Conservation (phyloP, 148 eudicot genomes). For the Diospyros kaki region DNA sequence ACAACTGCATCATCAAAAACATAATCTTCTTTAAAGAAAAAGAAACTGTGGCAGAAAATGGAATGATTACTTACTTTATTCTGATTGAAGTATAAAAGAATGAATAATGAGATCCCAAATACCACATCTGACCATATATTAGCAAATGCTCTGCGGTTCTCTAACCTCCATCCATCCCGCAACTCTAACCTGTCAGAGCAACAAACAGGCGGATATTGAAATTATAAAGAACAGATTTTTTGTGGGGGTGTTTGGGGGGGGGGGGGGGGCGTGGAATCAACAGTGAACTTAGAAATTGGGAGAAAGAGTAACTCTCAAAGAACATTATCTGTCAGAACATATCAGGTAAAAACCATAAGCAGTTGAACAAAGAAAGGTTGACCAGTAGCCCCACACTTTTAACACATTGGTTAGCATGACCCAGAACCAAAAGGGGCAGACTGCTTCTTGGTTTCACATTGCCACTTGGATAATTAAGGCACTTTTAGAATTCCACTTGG, state of each 20-base stretch:
- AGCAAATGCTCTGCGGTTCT: slow-evolving; percentile 89
- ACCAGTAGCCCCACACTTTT: neutral
- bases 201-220: slow-evolving; percentile 12
- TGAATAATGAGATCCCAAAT: slow-evolving; percentile 76
- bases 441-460: too few relatives aligned
- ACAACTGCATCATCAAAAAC: neutral
- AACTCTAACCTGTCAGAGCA: slow-evolving; percentile 65
- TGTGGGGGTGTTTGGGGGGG: neutral
- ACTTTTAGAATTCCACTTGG: too few relatives aligned
- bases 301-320: neutral
- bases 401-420: too few relatives aligned
- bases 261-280: neutral
- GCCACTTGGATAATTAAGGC: too few relatives aligned
- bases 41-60: slow-evolving; percentile 2
- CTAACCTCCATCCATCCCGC: slow-evolving; percentile 76
- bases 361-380: neutral
- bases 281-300: neutral
- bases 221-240: neutral
- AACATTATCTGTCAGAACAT: neutral
- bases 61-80: slow-evolving; percentile 54
- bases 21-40: neutral
- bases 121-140: slow-evolving; percentile 89
- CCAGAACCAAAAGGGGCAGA: too few relatives aligned
- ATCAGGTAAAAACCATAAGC: neutral
- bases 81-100: slow-evolving; percentile 81